Conservation (phyloP, 2,329 filamentous ascomycete genomes). For the Botrytis tulipae region DNA sequence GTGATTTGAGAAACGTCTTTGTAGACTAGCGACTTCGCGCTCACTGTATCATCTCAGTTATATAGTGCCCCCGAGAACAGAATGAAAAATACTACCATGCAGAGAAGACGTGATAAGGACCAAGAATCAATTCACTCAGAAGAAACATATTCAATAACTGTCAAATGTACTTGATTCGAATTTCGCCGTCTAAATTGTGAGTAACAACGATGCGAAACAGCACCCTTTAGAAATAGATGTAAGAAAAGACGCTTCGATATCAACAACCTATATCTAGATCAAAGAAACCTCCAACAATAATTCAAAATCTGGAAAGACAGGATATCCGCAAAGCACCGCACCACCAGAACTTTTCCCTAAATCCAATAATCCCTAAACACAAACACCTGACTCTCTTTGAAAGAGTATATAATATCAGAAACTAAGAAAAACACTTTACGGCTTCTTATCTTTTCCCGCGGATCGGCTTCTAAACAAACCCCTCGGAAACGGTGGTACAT, state of each 20-base stretch:
- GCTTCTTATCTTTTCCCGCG: constrained; percentile 18
- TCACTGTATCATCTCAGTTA: not conserved
- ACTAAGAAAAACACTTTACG: not conserved
- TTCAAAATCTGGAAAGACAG: not conserved
- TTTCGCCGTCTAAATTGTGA: not conserved
- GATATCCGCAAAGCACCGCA: constrained; percentile 2
- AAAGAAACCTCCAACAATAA: not conserved
- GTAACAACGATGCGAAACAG: not conserved
- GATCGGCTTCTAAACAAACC: constrained; percentile 19
- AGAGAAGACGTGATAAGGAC: not conserved
- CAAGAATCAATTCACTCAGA: not conserved
- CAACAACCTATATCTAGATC: not conserved
- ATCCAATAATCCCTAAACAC: not conserved
- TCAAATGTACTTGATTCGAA: not conserved
- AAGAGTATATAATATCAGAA: not conserved
- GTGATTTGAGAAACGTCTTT: not conserved
- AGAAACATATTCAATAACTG: not conserved
- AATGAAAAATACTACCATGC: not conserved
- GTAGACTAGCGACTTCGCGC: not conserved
- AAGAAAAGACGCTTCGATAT: not conserved
- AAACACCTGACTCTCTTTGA: not conserved
- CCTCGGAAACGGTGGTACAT: constrained; percentile 19
- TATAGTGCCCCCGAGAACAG: not conserved
- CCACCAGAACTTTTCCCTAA: not conserved
- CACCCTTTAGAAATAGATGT: not conserved